These are phyloP conservation scores for Phellinidium pouzarii DNA, from an alignment of 1,284 basidiomycete species.

Conservation along the genomic window DNA sequence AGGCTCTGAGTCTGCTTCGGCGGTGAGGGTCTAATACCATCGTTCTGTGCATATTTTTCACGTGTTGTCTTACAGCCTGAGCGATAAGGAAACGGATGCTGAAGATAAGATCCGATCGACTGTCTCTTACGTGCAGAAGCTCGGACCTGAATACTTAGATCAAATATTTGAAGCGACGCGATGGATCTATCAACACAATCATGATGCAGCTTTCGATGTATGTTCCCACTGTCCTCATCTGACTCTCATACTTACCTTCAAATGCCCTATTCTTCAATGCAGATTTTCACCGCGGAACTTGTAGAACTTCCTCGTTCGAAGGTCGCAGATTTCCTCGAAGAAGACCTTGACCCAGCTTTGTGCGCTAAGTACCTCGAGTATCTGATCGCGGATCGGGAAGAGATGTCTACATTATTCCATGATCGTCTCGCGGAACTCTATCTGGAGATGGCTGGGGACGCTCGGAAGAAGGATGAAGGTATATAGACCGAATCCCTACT, in stretches of 20 bases:
- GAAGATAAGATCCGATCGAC: slow-evolving; percentile 81
- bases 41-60: not conserved
- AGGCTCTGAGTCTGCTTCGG: slow-evolving; percentile 77
- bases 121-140: slow-evolving; percentile 85
- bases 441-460: slow-evolving; percentile 53
- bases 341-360: slow-evolving; percentile 50
- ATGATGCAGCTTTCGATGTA: slow-evolving; percentile 72
- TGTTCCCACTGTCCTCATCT: slow-evolving; percentile 13
- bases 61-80: slow-evolving; percentile 46
- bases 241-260: not conserved
- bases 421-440: slow-evolving; percentile 87
- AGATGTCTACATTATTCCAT: slow-evolving; percentile 67
- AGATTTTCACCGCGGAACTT: slow-evolving; percentile 96
- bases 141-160: slow-evolving; percentile 74
- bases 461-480: slow-evolving; percentile 53
- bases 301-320: slow-evolving; percentile 75
- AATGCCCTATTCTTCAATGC: not conserved
- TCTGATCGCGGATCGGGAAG: slow-evolving; percentile 69
- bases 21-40: slow-evolving; percentile 47
- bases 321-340: slow-evolving; percentile 76
- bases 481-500: slow-evolving; percentile 21
- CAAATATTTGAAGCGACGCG: slow-evolving; percentile 75
- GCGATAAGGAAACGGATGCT: slow-evolving; percentile 71
- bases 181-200: slow-evolving; percentile 80
- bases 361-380: slow-evolving; percentile 85